Evolutionary conservation across 768 basidiomycete species (phyloP).

Genomic region (Pisolithus tinctorius): DNA sequence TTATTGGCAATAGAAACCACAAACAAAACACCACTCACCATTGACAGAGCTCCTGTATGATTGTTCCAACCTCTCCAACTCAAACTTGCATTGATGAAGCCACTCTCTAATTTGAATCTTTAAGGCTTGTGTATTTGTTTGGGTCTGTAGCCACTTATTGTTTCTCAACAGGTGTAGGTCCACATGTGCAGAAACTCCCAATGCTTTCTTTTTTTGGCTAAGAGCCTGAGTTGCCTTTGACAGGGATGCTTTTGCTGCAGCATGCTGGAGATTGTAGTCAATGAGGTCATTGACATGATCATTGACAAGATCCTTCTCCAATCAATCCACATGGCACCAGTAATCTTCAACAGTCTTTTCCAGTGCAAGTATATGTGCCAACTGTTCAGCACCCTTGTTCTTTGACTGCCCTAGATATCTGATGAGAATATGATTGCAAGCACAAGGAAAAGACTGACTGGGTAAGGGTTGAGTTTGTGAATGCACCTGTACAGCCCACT

Average conservation of each 20-base stretch:
- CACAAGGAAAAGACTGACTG: background rate
- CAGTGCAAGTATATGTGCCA: conserved; percentile 1
- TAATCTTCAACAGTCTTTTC: background rate
- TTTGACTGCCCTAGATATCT: background rate
- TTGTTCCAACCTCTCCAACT: conserved; percentile 11
- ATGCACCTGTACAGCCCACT: conserved; percentile 1
- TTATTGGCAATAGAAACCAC: background rate
- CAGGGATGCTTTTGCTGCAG: background rate
- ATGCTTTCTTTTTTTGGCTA: background rate
- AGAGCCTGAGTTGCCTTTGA: background rate
- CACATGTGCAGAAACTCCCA: conserved; percentile 2
- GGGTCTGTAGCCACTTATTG: conserved; percentile 5
- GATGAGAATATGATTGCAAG: background rate
- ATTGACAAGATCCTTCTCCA: background rate
- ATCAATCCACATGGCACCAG: background rate
- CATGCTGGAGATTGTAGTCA: conserved; percentile 1
- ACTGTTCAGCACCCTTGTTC: conserved; percentile 1
- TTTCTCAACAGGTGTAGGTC: conserved; percentile 4
- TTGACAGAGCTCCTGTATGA: conserved; percentile 10
- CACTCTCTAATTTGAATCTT: conserved; percentile 11
- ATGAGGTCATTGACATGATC: background rate
- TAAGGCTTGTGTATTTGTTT: conserved; percentile 16
- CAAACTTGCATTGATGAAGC: conserved; percentile 13
- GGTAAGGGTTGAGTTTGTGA: conserved; percentile 1
- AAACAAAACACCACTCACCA: conserved; percentile 8